Base-by-base conservation (phyloP, 1,284 basidiomycete species). In the Cutaneotrichosporon dermatis region DNA sequence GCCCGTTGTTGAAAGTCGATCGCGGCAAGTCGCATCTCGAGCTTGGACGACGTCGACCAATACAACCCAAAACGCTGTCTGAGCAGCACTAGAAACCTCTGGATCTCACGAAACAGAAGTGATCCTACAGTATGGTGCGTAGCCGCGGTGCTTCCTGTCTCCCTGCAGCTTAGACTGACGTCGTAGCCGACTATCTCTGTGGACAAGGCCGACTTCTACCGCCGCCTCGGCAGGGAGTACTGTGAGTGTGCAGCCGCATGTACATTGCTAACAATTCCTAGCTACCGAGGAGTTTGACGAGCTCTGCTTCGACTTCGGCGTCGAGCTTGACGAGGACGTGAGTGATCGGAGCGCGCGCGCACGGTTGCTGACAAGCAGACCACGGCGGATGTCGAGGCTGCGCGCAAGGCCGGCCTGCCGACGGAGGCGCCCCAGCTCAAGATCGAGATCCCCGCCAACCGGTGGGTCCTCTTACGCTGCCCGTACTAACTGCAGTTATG, bases 271-370 rank as follows among this genome's bases (percentile, higher is more conserved):
- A 40, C 46, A 46, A 12, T n/a, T 39, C 16, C 42, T 71, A 96
- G 92, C 90, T 52, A 86, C 89, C 51, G 86, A 95, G 65, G 92
- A 95, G 69, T 98, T 99, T 72, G 95, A 98, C 80, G 86, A 88
- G 74, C 85, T 99, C 56, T 91, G 92, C 75, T 99, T 99, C 80
- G 92, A 98, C 70, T 99, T 95, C 79, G 95, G 95, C 59, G 83
- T 99, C 62, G 95, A 99, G 81, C 82, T 99, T 45, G 95, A 99
- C 74, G 95, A 97, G 79, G 95, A 98, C 80, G 92, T 94, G 72
- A 69, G 88, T 94, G 72, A 69, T 88, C 68, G 10, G 4, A 11
- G 34, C 13, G 41, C 5, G 13, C 13, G 6, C 33, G 52, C 7
- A 6, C 15, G 10, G 15, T 36, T 10, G 12, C 36, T 44, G 35